These are phyloP conservation scores for Aspergillus bertholletiae DNA, from an alignment of 495 filamentous ascomycete genomes.

Conservation along the genomic window DNA sequence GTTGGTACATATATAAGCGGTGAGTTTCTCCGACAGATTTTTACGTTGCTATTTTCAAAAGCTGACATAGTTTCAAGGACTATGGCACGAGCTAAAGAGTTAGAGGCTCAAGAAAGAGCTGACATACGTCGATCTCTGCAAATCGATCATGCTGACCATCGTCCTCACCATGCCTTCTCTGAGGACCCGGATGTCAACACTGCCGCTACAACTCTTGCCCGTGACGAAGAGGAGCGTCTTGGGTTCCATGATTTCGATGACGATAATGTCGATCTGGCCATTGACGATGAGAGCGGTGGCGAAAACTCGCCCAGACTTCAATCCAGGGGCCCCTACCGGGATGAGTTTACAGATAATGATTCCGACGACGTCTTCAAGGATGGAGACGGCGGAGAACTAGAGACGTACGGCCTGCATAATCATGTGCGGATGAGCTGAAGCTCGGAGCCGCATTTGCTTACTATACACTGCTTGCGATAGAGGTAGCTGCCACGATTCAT, in stretches of 20 bases:
- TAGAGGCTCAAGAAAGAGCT: slow-evolving; percentile 77
- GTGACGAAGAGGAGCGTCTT: slow-evolving; percentile 48
- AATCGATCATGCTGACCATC: slow-evolving; percentile 36
- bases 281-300: slow-evolving; percentile 37
- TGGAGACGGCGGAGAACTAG: slow-evolving; percentile 35
- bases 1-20: slow-evolving; percentile 80
- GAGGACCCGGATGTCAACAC: slow-evolving; percentile 42
- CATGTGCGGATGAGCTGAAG: slow-evolving; percentile 28
- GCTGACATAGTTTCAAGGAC: slow-evolving; percentile 48
- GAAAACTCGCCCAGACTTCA: slow-evolving; percentile 22
- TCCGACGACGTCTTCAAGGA: slow-evolving; percentile 44
- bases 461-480: slow-evolving; percentile 2
- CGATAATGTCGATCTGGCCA: slow-evolving; percentile 37
- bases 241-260: slow-evolving; percentile 44
- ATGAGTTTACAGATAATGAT: slow-evolving; percentile 55
- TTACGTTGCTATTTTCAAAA: neutral
- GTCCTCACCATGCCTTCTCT: slow-evolving; percentile 39
- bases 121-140: slow-evolving; percentile 40
- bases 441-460: neutral
- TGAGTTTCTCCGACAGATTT: slow-evolving; percentile 13
- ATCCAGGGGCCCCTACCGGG: slow-evolving; percentile 35
- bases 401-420: slow-evolving; percentile 45
- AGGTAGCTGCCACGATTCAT: slow-evolving; percentile 8
- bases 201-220: slow-evolving; percentile 41
- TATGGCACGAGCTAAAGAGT: slow-evolving; percentile 73